Evolutionary conservation across 805 yeast species (phyloP).

Genomic region (Hanseniaspora guilliermondii): DNA sequence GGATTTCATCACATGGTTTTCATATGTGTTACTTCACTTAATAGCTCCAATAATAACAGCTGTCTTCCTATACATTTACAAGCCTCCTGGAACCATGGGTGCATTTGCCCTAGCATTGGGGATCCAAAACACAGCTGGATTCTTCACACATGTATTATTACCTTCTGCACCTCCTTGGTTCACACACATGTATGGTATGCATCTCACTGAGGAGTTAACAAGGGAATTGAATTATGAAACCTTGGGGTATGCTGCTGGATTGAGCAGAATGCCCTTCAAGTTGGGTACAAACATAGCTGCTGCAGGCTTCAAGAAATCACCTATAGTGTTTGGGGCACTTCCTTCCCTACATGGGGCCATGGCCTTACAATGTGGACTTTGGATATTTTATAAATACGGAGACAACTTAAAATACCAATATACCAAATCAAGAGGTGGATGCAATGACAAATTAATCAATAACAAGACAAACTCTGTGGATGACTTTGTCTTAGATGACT

Average conservation of each 20-base stretch:
- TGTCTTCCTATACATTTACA: constrained; percentile 52
- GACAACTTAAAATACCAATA: background rate
- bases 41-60: constrained; percentile 50
- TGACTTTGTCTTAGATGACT: constrained; percentile 2
- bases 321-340: constrained; percentile 57
- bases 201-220: constrained; percentile 17
- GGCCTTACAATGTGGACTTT: constrained; percentile 40
- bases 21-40: constrained; percentile 51
- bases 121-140: constrained; percentile 46
- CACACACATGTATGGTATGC: constrained; percentile 45
- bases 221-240: constrained; percentile 43
- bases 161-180: constrained; percentile 74
- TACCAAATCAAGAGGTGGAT: background rate
- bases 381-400: constrained; percentile 29
- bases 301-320: constrained; percentile 52
- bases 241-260: constrained; percentile 61
- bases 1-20: constrained; percentile 49
- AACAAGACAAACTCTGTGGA: background rate
- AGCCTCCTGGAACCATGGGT: constrained; percentile 49
- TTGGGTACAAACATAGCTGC: constrained; percentile 49
- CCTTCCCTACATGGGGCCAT: constrained; percentile 56
- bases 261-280: constrained; percentile 51
- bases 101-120: constrained; percentile 47
- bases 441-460: background rate
- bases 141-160: constrained; percentile 44